phyloP scores from a whole-genome alignment of 305 asterid genomes.

The Fraxinus dipetala region DNA sequence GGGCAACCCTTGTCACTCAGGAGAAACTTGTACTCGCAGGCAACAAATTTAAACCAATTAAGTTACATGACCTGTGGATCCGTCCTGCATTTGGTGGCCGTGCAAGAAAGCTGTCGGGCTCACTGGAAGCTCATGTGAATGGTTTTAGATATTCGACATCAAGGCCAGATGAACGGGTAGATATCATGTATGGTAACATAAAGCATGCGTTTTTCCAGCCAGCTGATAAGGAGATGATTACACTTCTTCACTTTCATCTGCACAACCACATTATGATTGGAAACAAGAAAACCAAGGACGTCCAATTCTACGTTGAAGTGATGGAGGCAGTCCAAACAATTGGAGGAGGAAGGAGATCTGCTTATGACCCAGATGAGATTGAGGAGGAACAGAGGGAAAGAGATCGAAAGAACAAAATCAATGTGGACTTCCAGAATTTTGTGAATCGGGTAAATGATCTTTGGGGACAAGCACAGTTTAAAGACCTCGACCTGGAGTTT shows the following conservation, averaged over 20 bases:
- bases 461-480: slow-evolving; percentile 66
- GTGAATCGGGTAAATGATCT: slow-evolving; percentile 72
- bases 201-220: slow-evolving; percentile 85
- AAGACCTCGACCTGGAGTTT: slow-evolving; percentile 60
- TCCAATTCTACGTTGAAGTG: slow-evolving; percentile 75
- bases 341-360: slow-evolving; percentile 68
- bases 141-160: slow-evolving; percentile 77
- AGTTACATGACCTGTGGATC: slow-evolving; percentile 63
- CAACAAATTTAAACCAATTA: slow-evolving; percentile 61
- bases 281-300: slow-evolving; percentile 75
- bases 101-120: slow-evolving; percentile 51
- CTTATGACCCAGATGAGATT: slow-evolving; percentile 84
- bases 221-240: slow-evolving; percentile 79
- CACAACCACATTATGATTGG: slow-evolving; percentile 89
- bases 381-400: slow-evolving; percentile 91
- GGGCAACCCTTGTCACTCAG: slow-evolving; percentile 70
- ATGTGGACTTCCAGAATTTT: slow-evolving; percentile 60
- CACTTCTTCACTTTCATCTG: slow-evolving; percentile 75
- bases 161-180: slow-evolving; percentile 62
- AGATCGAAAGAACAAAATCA: slow-evolving; percentile 69
- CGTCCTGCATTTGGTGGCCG: slow-evolving; percentile 85
- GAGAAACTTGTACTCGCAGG: slow-evolving; percentile 68
- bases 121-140: slow-evolving; percentile 71
- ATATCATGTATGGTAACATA: slow-evolving; percentile 61
- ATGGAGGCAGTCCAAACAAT: slow-evolving; percentile 77